Percentiles rank a stretch among this genome's conserved stretches.
phyloP scores from a whole-genome alignment of 176 grass and related monocot species.

The Sorghum bicolor region DNA sequence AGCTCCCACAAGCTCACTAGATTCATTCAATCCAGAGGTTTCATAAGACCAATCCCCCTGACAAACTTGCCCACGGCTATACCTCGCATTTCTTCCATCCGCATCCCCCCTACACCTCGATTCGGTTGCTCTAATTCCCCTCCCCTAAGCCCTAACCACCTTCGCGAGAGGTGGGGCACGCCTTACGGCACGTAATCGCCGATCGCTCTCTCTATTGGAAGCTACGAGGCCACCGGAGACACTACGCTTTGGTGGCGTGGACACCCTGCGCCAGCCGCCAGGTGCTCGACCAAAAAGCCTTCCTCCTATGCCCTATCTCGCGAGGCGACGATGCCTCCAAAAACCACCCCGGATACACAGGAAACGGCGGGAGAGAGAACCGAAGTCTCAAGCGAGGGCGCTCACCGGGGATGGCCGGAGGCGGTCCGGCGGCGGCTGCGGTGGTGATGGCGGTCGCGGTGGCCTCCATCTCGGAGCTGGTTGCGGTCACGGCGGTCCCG shows the following conservation, averaged over 20 bases:
- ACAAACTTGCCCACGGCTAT: neutral
- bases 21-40: neutral
- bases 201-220: neutral
- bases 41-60: neutral
- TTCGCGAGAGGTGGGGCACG: neutral
- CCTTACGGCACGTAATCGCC: neutral
- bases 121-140: neutral
- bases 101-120: neutral
- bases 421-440: neutral
- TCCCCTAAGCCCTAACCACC: neutral
- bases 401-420: slow-evolving; percentile 3
- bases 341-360: neutral
- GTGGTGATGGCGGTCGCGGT: no score
- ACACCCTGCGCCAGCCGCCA: neutral
- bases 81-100: neutral
- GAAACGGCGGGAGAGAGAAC: neutral
- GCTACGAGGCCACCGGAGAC: neutral
- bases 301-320: neutral
- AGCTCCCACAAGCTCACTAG: neutral
- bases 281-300: neutral
- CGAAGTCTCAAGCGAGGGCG: neutral
- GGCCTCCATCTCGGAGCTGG: neutral
- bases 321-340: neutral
- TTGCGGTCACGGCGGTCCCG: neutral
- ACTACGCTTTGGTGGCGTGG: neutral